Base-by-base conservation (phyloP, 2,329 filamentous ascomycete species). In the Fusarium sp. region DNA sequence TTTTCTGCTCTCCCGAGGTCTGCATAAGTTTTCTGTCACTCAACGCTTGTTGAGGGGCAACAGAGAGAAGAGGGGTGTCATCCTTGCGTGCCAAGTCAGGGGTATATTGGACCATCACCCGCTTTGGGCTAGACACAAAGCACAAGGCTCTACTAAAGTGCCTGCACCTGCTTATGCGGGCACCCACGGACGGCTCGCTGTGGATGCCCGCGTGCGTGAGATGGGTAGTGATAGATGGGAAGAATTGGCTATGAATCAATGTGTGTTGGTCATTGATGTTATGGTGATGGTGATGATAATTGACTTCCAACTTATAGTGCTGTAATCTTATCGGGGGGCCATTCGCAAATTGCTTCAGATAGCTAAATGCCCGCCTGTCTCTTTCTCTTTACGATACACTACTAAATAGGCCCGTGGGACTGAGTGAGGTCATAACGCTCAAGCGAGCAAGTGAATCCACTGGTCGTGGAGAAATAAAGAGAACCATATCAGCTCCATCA, bases 131-230 rank as follows among this genome's bases (percentile, higher is more conserved):
- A 74, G 69, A 56, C 32, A 46, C 58, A 69, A 45, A 58, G 53
- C 46, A 49, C 44, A 57, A 56, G 63, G 68, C 64, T 72, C 68
- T 64, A 69, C 69, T 75, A 73, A 75, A 75, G 73, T 75, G 73
- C 73, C 69, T 73, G 65, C 69, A 74, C 73, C 66, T 73, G 45
- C 64, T 61, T 62, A 58, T 71, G 69, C 69, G 69, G 52, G 69
- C 64, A 71, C 55, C 53, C 56, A 71, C 53, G 66, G 54, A 69
- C 64, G 69, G 69, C 64, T 61, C 69, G 40, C 40, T 66, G 69
- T 71, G 69, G 60, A 56, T 70, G 64, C 69, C 64, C 23, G 44
- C 30, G 32, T 63, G 63, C 45, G 56, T 53, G 56, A 52, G 56
- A 71, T 60, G 64, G 48, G 20, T 52, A 26, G 11, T 11, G 26